Conservation (phyloP, 2,329 filamentous ascomycete species). For the Fusarium redolens region DNA sequence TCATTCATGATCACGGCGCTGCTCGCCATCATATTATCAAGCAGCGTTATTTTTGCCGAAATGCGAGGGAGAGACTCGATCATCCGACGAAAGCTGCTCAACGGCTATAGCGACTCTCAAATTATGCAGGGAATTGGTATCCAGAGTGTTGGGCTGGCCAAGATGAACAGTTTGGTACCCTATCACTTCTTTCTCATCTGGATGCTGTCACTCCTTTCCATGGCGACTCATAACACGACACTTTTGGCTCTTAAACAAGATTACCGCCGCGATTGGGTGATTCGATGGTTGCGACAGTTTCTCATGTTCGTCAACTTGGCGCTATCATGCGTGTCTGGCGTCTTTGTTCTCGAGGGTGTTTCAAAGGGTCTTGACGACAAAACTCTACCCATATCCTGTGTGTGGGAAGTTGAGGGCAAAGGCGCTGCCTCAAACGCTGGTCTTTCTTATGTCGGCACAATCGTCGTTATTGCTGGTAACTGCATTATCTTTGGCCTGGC, state of each 20-base stretch:
- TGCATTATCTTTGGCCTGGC: conserved; percentile 67
- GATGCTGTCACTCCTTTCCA: conserved; percentile 73
- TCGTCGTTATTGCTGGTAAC: conserved; percentile 70
- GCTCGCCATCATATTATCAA: conserved; percentile 65
- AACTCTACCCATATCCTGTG: conserved; percentile 70
- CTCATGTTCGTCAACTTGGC: conserved; percentile 74
- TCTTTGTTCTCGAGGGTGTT: conserved; percentile 68
- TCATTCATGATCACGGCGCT: conserved; percentile 74
- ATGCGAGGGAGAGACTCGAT: conserved; percentile 59
- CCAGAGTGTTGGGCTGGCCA: conserved; percentile 71
- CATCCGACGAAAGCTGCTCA: conserved; percentile 72
- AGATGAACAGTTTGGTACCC: conserved; percentile 67
- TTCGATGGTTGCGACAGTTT: conserved; percentile 72
- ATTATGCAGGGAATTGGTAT: conserved; percentile 77
- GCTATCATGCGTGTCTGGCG: conserved; percentile 66
- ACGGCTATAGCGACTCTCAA: conserved; percentile 74
- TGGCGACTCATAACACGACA: conserved; percentile 73
- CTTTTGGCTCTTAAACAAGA: conserved; percentile 74
- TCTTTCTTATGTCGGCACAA: conserved; percentile 68
- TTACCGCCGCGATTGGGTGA: conserved; percentile 73
- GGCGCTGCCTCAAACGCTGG: conserved; percentile 53
- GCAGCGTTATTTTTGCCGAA: conserved; percentile 68
- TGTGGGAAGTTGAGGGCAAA: conserved; percentile 61
- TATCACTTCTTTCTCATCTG: conserved; percentile 80
- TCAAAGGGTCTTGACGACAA: conserved; percentile 61